Conservation (phyloP, 192 early-diverging fungal species). For the Coemansia sp. region DNA sequence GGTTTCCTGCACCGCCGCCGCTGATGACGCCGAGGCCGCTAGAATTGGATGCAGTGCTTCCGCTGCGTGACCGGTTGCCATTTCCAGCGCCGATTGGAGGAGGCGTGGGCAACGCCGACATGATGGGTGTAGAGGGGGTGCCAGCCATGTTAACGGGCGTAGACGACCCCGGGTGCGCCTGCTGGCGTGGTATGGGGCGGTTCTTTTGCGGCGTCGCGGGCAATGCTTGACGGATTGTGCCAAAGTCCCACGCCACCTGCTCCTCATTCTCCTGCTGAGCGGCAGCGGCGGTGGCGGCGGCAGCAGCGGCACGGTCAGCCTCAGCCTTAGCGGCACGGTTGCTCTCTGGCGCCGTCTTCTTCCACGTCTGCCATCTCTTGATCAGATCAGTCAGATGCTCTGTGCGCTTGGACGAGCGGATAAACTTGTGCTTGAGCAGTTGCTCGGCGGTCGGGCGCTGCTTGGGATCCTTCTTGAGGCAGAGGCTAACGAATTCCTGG, state of each 20-base stretch:
- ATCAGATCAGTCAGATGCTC: slow-evolving; percentile 84
- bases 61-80: slow-evolving; percentile 51
- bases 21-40: slow-evolving; percentile 29
- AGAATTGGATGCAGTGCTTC: slow-evolving; percentile 51
- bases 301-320: slow-evolving; percentile 1
- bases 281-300: neutral
- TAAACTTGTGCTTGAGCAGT: slow-evolving; percentile 84
- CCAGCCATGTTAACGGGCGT: slow-evolving; percentile 12
- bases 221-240: slow-evolving; percentile 41
- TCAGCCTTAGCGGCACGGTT: slow-evolving; percentile 31
- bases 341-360: slow-evolving; percentile 56
- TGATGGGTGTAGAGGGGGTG: slow-evolving; percentile 26
- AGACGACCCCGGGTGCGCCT: slow-evolving; percentile 5
- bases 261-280: slow-evolving; percentile 23
- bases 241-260: slow-evolving; percentile 55
- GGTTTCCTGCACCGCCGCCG: slow-evolving; percentile 17
- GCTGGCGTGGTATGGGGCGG: slow-evolving; percentile 1
- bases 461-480: slow-evolving; percentile 82
- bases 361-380: slow-evolving; percentile 79
- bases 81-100: slow-evolving; percentile 42
- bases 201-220: slow-evolving; percentile 37
- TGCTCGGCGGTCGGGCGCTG: slow-evolving; percentile 88
- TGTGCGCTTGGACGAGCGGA: slow-evolving; percentile 77
- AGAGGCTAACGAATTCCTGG: slow-evolving; percentile 85
- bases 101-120: slow-evolving; percentile 50